Base-by-base conservation (phyloP, 768 basidiomycete genomes). In the Boletus rex-veris region DNA sequence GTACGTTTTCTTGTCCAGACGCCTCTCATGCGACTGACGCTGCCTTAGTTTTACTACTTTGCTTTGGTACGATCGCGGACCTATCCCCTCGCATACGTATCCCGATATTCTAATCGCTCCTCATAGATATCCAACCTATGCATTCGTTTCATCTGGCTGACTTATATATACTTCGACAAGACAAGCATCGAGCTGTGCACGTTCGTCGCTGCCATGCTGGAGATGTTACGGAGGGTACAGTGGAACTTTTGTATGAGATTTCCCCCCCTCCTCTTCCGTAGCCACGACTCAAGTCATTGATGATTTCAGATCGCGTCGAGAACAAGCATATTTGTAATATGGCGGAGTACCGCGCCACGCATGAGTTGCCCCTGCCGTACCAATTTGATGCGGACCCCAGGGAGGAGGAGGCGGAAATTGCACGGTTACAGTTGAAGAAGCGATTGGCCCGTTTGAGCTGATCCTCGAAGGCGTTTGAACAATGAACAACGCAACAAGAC, bases 291-390 rank as follows among this genome's bases (percentile, higher is more conserved):
- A 33, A 21, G 16, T 36, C 58, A 6, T 14, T 43, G 12, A 33
- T 4, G 35, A 10, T 44, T 33, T 15, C 59, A 90, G 86, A 81
- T 70, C 89, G 90, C 59, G 72, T 92, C 38, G 90, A 95, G 69
- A 92, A 90, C 71, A 94, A 97, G 72, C 94, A 97, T 59, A 72
- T 95, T 24, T 90, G 90, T 76, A 97, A 97, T 68, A 83, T 90
- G 70, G 91, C 37, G 5, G 53, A 54, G 92, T 77, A 92, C 68
- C 90, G 93, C 24, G 83, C 89, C 41, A 92, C 88, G 2, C 78
- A 86, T 24, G 92, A 97, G 63, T 83, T 92, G 12, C 88, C 90
- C 0, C 71, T 97, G 33, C 92, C 92, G 3, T 96, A 95, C 68
- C 65, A 73, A 1, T 73, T 85, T 48, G 80, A 85, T 42, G 52